A percentile compares a stretch with the other conserved stretches of the same genome.
Conservation (phyloP, 1,284 basidiomycete genomes). For the Naganishia sp. region DNA sequence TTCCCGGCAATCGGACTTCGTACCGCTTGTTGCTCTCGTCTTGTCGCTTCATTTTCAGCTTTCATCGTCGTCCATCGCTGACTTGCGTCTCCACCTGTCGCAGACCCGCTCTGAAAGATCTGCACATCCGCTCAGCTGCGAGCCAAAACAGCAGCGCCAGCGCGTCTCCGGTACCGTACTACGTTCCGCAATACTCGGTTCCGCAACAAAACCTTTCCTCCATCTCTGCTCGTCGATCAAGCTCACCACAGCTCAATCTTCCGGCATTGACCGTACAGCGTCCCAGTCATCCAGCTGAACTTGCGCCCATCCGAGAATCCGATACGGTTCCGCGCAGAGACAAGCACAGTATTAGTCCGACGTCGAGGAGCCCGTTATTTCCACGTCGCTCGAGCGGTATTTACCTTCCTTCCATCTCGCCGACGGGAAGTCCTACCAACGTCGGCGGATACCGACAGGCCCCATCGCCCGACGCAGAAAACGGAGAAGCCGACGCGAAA, state of each 20-base stretch:
- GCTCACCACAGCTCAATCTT: constrained; percentile 11
- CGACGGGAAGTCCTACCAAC: neutral
- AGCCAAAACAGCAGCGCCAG: constrained; percentile 5
- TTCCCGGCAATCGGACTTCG: neutral
- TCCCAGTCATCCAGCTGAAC: constrained; percentile 20
- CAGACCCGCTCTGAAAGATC: constrained; percentile 2
- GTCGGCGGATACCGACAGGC: neutral
- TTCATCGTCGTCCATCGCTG: neutral
- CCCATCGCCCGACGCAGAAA: neutral
- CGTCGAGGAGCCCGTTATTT: neutral
- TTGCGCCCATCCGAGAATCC: constrained; percentile 8
- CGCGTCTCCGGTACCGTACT: neutral
- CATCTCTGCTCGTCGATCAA: constrained; percentile 6
- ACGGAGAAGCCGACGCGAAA: constrained; percentile 1
- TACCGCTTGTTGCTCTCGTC: neutral
- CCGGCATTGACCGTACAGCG: constrained; percentile 17
- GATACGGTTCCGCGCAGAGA: neutral
- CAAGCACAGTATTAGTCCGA: constrained; percentile 7
- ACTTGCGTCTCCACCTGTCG: neutral
- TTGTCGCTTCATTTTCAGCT: neutral
- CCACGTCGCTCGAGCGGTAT: constrained; percentile 5
- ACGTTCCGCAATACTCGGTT: neutral
- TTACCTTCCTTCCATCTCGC: neutral
- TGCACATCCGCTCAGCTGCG: neutral
- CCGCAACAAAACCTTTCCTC: neutral